phyloP scores from a whole-genome alignment of 2,329 filamentous ascomycete species.

The Ophiosphaerella herpotricha region DNA sequence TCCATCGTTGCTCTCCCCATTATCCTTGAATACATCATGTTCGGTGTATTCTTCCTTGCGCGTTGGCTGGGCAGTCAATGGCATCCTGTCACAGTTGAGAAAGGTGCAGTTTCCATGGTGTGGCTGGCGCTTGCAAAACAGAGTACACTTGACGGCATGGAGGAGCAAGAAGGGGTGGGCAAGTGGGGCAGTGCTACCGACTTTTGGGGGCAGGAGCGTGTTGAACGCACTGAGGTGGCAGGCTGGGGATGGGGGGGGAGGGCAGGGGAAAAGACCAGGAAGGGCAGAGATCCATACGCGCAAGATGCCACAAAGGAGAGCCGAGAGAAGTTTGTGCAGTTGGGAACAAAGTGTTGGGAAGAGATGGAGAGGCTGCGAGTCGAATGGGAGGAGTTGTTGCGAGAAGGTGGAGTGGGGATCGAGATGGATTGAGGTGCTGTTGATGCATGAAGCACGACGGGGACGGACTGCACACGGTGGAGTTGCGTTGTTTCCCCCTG shows the following conservation, averaged over 20 bases:
- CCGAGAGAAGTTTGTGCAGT: constrained; percentile 64
- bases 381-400: constrained; percentile 61
- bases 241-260: constrained; percentile 75
- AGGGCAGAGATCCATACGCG: constrained; percentile 63
- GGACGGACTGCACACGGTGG: too few species aligned
- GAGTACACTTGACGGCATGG: constrained; percentile 62
- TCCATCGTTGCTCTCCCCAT: constrained; percentile 75
- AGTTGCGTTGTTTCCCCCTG: background rate
- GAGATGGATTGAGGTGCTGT: constrained; percentile 25
- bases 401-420: constrained; percentile 44
- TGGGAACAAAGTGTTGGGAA: constrained; percentile 67
- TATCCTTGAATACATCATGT: constrained; percentile 72
- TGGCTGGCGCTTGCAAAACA: constrained; percentile 76
- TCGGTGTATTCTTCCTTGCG: constrained; percentile 68
- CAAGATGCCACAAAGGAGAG: constrained; percentile 65
- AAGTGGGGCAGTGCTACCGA: constrained; percentile 88
- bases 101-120: constrained; percentile 73
- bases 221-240: constrained; percentile 80
- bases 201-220: constrained; percentile 60
- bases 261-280: constrained; percentile 56
- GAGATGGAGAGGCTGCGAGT: constrained; percentile 72
- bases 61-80: constrained; percentile 85
- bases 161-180: constrained; percentile 57
- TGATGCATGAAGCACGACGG: too few species aligned
- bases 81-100: constrained; percentile 79